Base-by-base conservation (phyloP, 768 basidiomycete species). In the Lactarius evosmus region DNA sequence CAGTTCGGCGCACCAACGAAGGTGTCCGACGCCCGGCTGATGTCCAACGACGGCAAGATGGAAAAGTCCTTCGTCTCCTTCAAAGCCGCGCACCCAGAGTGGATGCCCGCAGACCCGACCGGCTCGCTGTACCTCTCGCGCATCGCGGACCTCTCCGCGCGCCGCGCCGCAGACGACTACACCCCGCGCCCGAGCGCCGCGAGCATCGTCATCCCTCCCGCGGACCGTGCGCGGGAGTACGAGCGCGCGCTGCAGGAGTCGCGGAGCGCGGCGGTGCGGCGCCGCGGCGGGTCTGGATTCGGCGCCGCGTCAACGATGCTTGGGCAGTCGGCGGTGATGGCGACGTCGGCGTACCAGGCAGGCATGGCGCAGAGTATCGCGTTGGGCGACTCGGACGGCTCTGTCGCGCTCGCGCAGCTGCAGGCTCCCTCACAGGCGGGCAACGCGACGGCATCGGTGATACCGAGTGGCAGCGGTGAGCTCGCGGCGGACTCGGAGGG, bases 61-160 rank as follows among this genome's bases (percentile, higher is more conserved):
- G 97, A 99, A 80, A 97, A 98, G 78, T 93, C 90, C 74, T 92
- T 97, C 78, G 78, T 96, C 34, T 93, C 91, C 72, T 97, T 97
- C 81, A 96, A 95, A 78, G 93, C 93, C 49, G 89, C 93, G 1
- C 92, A 98, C 76, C 96, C 96, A 12, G 92, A 94, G 63, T 99
- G 96, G 96, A 89, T 85, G 66, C 96, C 96, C 0, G 80, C 85
- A 0, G 95, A 99, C 72, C 93, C 94, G 0, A 83, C 91, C 4
- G 89, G 93, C 14, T 98, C 95, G 2, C 79, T 97, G 14, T 98
- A 94, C 74, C 85, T 98, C 58, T 89, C 83, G 67, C 84, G 91
- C 54, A 85, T 98, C 78, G 88, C 89, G 34, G 66, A 66, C n/a
- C 60, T 62, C 54, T 59, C 66, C 36, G 58, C 65, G 34, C 59